These are phyloP conservation scores for Lithohypha guttulata DNA, from an alignment of 2,329 filamentous ascomycete species.

Conservation along the genomic window DNA sequence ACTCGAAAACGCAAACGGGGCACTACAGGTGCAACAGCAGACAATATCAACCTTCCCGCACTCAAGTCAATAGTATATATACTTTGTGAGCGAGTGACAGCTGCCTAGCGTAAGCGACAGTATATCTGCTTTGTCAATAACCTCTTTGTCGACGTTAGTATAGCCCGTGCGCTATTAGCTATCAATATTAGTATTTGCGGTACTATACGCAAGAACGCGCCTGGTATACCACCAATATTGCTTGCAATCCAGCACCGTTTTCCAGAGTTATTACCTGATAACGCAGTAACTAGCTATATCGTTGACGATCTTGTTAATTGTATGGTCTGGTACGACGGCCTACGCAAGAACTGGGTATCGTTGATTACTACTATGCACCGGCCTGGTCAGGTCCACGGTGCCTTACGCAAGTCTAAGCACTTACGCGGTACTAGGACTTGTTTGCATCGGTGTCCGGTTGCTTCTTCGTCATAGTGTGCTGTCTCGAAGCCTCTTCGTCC, in stretches of 20 bases:
- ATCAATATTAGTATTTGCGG: background rate
- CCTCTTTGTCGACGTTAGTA: background rate
- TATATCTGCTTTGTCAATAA: background rate
- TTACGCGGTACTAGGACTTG: background rate
- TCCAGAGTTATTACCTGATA: background rate
- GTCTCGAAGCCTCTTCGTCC: no score
- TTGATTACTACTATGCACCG: background rate
- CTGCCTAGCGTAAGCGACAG: background rate
- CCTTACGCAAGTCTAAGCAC: background rate
- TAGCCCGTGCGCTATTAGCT: background rate
- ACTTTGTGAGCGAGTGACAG: background rate
- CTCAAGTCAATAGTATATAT: conserved; percentile 3
- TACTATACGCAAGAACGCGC: background rate
- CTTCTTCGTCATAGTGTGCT: no score
- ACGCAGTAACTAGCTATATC: background rate
- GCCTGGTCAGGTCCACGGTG: background rate
- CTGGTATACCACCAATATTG: background rate
- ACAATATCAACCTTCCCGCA: background rate
- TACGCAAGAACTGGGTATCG: background rate
- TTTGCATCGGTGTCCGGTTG: no score
- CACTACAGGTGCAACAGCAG: background rate
- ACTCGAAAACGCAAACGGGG: background rate
- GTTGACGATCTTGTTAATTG: background rate
- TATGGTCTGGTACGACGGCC: background rate
- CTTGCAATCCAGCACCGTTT: background rate